Evolutionary conservation across 2,329 filamentous ascomycete species (phyloP), one percentile per base, ranked within the genome.

Genomic region (Amylocarpus encephaloides): DNA sequence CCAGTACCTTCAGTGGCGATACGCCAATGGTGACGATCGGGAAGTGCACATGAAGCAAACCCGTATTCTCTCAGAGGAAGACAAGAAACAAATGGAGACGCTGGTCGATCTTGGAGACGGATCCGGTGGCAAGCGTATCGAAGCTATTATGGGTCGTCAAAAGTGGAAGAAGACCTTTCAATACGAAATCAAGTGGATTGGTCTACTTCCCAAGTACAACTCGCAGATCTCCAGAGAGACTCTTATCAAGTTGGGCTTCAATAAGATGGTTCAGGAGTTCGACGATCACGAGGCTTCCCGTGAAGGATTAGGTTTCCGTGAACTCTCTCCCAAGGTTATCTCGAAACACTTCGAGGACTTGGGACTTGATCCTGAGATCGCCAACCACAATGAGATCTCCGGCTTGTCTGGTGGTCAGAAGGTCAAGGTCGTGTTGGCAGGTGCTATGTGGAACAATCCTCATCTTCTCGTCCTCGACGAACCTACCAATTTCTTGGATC

Each of bases 141-240:
- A 98, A 69, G 76, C 86, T 13, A 77, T 98, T 26, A 94, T 98
- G 61, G 93, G 93, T 76, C 86, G 93, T 62, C 91, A 96, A 68
- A 98, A 98, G 76, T 96, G 82, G 75, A 97, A 98, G 84, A 98
- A 98, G 82, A 87, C 85, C 36, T 96, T 95, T 80, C 91, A 96
- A 76, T 97, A 97, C 67, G 92, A 97, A 75, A 82, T 96, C 40
- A 96, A 97, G 80, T 98, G 93, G 93, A 74, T 85, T 55, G 79
- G 82, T 57, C 80, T 89, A 70, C 77, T 97, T 16, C 93, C 93
- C 53, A 98, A 97, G 77, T 75, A 86, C 78, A 98, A 98, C 79
- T 83, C 81, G 53, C 86, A 90, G 74, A 84, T 98, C 62, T 95
- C 90, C 4, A 88, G 93, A 45, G 93, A 98, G 71, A 98, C 91